These are phyloP conservation scores for Fusarium ambrosium DNA, from an alignment of 2,329 filamentous ascomycete species.

Conservation along the genomic window DNA sequence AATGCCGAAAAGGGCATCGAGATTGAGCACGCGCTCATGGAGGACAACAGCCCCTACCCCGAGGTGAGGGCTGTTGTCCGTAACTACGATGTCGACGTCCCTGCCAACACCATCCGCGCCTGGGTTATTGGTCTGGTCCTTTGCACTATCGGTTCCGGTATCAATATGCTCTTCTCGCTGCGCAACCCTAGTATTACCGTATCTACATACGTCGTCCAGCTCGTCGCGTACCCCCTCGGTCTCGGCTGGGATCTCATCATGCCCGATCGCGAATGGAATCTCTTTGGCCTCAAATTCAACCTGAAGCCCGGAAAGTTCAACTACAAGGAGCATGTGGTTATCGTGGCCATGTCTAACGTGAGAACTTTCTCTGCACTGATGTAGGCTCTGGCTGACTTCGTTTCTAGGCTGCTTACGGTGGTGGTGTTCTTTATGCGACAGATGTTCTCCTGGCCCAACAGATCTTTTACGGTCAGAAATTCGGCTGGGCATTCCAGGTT, in stretches of 20 bases:
- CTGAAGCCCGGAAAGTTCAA: conserved; percentile 71
- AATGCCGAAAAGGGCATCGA: conserved; percentile 69
- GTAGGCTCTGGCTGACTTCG: conserved; percentile 31
- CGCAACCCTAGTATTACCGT: conserved; percentile 71
- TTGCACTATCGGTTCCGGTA: conserved; percentile 71
- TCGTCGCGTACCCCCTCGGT: conserved; percentile 72
- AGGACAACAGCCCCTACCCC: conserved; percentile 77
- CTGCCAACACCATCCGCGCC: conserved; percentile 74
- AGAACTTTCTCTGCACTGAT: conserved; percentile 45
- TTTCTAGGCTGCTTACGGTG: conserved; percentile 68
- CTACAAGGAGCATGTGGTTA: conserved; percentile 72
- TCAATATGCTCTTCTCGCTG: conserved; percentile 73
- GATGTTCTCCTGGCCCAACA: conserved; percentile 64
- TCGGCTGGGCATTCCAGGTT: conserved; percentile 67
- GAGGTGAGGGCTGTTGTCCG: conserved; percentile 76
- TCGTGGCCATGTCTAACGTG: conserved; percentile 75
- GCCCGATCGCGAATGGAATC: conserved; percentile 64
- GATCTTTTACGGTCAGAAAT: conserved; percentile 69
- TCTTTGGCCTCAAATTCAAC: conserved; percentile 68
- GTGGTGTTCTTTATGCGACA: conserved; percentile 69
- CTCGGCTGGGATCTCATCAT: conserved; percentile 68
- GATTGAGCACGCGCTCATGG: conserved; percentile 69
- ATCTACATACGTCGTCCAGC: conserved; percentile 73
- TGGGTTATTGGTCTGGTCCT: conserved; percentile 73
- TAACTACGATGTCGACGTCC: conserved; percentile 74